Conservation (phyloP, 75 land plant species). For the Pinus tabuliformis region DNA sequence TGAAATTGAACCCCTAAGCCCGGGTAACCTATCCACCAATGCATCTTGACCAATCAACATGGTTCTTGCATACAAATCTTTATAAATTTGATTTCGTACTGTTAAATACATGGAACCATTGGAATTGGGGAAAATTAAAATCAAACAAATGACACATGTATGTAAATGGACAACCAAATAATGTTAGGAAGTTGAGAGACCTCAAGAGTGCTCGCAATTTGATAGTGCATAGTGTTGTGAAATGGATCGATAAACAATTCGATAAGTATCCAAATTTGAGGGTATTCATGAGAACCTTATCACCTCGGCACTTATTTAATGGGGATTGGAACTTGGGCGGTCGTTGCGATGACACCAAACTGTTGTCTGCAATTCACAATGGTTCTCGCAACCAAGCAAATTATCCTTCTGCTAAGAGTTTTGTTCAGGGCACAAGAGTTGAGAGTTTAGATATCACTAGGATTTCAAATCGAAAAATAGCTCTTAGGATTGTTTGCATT, state of each 20-base stretch:
- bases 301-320: conserved; percentile 81
- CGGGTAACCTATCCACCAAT: conserved; percentile 30
- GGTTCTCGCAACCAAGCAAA: conserved; percentile 27
- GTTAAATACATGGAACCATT: conserved; percentile 93
- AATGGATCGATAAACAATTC: conserved; percentile 38
- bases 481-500: conserved; percentile 80
- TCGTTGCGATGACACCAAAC: conserved; percentile 60
- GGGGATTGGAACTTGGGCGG: conserved; percentile 98
- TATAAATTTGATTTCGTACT: conserved; percentile 67
- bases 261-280: conserved; percentile 32
- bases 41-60: conserved; percentile 84
- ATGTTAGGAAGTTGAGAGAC: conserved; percentile 15
- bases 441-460: conserved; percentile 69
- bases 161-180: conserved; percentile 49
- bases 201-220: conserved; percentile 54
- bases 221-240: conserved; percentile 40
- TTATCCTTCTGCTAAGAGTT: conserved; percentile 51
- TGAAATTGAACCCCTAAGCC: conserved; percentile 50
- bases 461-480: conserved; percentile 23
- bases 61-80: conserved; percentile 51
- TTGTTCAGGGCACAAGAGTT: conserved; percentile 57
- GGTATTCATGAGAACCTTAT: conserved; percentile 63
- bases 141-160: conserved; percentile 74
- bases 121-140: conserved; percentile 86
- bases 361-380: conserved; percentile 30